Base-by-base conservation (phyloP, 495 filamentous ascomycete genomes). In the Neohortaea acidophila region DNA sequence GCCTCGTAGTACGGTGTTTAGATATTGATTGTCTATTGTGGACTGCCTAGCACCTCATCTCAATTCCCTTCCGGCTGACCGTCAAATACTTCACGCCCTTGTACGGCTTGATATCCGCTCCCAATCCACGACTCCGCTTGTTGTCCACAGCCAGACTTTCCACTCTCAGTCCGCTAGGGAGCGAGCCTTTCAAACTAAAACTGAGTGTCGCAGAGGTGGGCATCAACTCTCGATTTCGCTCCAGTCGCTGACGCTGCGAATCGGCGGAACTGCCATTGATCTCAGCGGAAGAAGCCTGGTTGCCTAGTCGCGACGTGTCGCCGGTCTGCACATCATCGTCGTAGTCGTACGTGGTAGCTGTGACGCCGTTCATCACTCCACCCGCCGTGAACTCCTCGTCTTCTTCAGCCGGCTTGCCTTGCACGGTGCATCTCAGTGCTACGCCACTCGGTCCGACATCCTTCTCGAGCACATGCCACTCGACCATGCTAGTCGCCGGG, bases 51-150 rank as follows among this genome's bases (percentile, higher is more conserved):
- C 77, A 81, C 47, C 79, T 60, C 45, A 77, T 68, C 60, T 96
- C 89, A 27, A 99, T 68, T 2, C 91, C 91, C 29, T 72, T 73
- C 45, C 72, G 75, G 59, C 84, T 94, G 21, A 89, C 74, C 47
- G 84, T 92, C 40, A 96, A 56, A 59, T 99, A 99, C 60, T 96
- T 99, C 32, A 96, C 89, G 10, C 89, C 91, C 63, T 96, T 99
- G 58, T 92, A 99, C 27, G 91, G 89, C 58, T 82, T 86, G 29
- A 96, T 72, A 9, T 78, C 73, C 48, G 92, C 82, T 0, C 84
- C 85, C 9, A 99, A 45, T 2, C 89, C 89, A 21, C 77, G 69
- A 59, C 83, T 91, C 62, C 76, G 84, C 49, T 81, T 75, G n/a
- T 70, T 64, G 52, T 94, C 85, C 32, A 99, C 67, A 23, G 72